These are phyloP conservation scores for Gastrolobium bilobum DNA, from an alignment of 306 rosid genomes.

Conservation along the genomic window DNA sequence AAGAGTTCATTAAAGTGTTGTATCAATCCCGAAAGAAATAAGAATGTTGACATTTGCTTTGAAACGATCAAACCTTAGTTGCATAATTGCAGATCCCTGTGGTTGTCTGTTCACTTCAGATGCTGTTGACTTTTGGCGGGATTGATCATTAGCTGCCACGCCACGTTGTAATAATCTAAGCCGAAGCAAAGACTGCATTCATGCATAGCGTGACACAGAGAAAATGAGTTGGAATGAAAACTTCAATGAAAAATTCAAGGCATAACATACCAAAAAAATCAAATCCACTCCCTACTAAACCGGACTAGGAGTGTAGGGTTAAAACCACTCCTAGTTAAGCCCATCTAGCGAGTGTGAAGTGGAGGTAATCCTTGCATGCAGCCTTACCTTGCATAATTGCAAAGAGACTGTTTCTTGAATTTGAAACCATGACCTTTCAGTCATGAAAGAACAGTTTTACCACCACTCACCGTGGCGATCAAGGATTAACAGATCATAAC, in stretches of 20 bases:
- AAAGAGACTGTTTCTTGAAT: too few species aligned
- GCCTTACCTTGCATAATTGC: too few species aligned
- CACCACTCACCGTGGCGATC: too few species aligned
- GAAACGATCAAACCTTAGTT: conserved; percentile 65
- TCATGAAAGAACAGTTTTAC: too few species aligned
- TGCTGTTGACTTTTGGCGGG: conserved; percentile 34
- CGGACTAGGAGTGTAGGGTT: too few species aligned
- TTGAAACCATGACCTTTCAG: too few species aligned
- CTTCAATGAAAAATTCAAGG: not conserved
- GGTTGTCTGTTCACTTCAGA: conserved; percentile 50
- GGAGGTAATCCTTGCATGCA: too few species aligned
- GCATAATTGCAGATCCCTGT: conserved; percentile 71
- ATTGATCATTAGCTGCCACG: conserved; percentile 49
- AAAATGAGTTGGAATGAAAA: conserved; percentile 3
- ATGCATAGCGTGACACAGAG: not conserved
- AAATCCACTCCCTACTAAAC: too few species aligned
- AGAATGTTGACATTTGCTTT: not conserved
- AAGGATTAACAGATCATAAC: not conserved
- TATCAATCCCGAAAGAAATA: not conserved
- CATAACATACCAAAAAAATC: not conserved
- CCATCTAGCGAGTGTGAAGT: too few species aligned
- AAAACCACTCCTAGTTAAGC: too few species aligned
- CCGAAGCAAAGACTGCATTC: conserved; percentile 75
- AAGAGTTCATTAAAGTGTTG: not conserved
- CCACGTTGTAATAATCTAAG: conserved; percentile 68